Base-by-base conservation (phyloP, 106 monocot genomes). In the Posidonia australis region DNA sequence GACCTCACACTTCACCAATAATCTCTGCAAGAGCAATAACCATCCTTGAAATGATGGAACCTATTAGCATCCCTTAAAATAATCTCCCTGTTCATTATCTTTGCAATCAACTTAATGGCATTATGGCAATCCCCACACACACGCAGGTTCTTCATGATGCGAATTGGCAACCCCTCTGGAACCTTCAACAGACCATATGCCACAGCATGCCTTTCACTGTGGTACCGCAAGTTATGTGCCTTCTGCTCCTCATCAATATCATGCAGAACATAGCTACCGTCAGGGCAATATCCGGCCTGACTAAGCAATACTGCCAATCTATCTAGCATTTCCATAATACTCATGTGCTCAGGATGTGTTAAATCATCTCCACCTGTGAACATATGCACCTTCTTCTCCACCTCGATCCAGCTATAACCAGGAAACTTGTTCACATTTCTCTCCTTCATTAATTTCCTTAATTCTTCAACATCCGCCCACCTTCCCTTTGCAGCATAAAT, bases 201-300 rank as follows among this genome's bases (percentile, higher is more conserved):
- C 45, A 90, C 78, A 31, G 83, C 90, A 45, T 77, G 78, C 74
- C 81, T 83, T 64, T 90, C 90, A 53, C 86, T 90, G 60, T 90
- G 90, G 30, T 83, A 79, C 26, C 72, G 51, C 59, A 90, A 70
- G 57, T 66, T 72, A 54, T 77, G 77, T 17, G 47, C 71, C 61
- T 90, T 90, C 54, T 90, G 81, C 70, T 90, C 90, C 58, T 90
- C 83, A 69, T 90, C 90, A 36, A 90, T 68, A 70, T 90, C 90
- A 58, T 90, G 86, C 23, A 90, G 83, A 29, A 81, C 86, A 63
- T 74, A 86, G 44, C 79, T 86, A 54, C 73, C 71, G 72, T 90
- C 90, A 18, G 90, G 81, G 62, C 44, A 60, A 45, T 90, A 90
- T 9, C 90, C 90, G 11, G 77, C 75, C 55, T 90, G 81, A 47